Evolutionary conservation across 2,329 filamentous ascomycete species (phyloP).

Genomic region (Fusarium redolens): DNA sequence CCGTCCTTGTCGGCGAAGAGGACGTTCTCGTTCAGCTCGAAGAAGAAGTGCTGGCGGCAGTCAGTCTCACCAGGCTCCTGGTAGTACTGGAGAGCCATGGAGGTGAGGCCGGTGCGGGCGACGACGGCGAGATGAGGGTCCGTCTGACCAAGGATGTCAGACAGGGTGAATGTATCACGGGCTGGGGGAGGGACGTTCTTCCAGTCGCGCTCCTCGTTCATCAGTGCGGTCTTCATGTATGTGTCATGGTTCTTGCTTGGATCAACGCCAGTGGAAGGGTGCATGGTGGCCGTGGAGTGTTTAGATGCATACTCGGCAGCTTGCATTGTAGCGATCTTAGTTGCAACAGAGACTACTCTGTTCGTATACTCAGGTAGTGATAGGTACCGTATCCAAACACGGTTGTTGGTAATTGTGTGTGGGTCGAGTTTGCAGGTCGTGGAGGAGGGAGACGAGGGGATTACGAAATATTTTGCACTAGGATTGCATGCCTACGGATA

Average conservation of each 20-base stretch:
- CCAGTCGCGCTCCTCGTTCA: neutral
- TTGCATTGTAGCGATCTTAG: neutral
- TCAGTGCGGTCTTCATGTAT: neutral
- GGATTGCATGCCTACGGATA: neutral
- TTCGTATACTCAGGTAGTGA: neutral
- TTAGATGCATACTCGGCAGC: neutral
- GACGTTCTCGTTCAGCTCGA: neutral
- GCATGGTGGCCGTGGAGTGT: neutral
- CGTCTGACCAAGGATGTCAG: neutral
- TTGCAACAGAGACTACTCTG: neutral
- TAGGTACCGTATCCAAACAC: neutral
- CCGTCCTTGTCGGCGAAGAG: neutral
- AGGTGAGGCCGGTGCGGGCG: neutral
- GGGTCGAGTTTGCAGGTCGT: neutral
- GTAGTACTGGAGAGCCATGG: slow-evolving; percentile 3
- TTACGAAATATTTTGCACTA: neutral
- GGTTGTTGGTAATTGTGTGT: neutral
- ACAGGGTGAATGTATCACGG: slow-evolving; percentile 5
- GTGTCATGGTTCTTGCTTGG: neutral
- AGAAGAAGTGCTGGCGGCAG: neutral
- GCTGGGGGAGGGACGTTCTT: neutral
- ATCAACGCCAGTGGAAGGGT: neutral
- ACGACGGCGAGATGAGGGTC: neutral
- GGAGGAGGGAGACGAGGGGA: neutral
- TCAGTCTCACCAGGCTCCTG: neutral